Base-by-base conservation (phyloP, 1,139 yeast genomes). In the Scheffersomyces lignicola region DNA sequence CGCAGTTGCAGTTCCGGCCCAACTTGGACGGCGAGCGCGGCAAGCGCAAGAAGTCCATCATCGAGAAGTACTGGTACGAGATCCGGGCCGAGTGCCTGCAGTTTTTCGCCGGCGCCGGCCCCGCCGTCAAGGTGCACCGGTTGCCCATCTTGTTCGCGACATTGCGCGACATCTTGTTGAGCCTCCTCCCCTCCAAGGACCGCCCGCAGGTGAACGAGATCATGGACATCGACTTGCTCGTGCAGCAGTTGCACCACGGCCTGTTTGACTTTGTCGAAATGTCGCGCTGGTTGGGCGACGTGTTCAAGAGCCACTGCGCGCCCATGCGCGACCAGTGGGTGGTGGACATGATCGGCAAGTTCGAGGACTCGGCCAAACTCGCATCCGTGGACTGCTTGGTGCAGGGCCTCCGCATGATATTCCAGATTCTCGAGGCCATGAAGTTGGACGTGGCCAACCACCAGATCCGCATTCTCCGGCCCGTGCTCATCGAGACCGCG, bases 241-340 rank as follows among this genome's bases (percentile, higher is more conserved):
- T 84, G 34, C 96, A 87, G 59, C 95, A 87, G 57, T 63, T 89
- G 37, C 65, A 75, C 31, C 82, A 79, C 47, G 80, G 82, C 31
- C 73, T 80, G 17, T 76, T 84, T 51, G 87, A 84, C 57, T 83
- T 85, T 54, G 73, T 78, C 20, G 72, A 76, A 31, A 69, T 87
- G 53, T 75, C 88, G n/a, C 66, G 67, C 38, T 83, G 92, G 86
- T 69, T 86, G 24, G 77, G 85, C 9, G 64, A 72, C 20, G 80
- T 84, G 24, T 81, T 87, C 62, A 84, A 85, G 58, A 73, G 79
- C 38, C 94, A 84, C 57, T 89, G 97, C 63, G 96, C 97, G 8
- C 97, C 97, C 41, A 88, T 88, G 95, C 76, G 97, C 51, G 96
- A 88, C 60, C 68, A 78, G 32, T 83, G 95, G 88, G 95, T 89